A percentile compares a stretch with the other conserved stretches of the same genome.
These are phyloP conservation scores for Chenopodium formosanum DNA, from an alignment of 148 eudicot species.

Conservation along the genomic window DNA sequence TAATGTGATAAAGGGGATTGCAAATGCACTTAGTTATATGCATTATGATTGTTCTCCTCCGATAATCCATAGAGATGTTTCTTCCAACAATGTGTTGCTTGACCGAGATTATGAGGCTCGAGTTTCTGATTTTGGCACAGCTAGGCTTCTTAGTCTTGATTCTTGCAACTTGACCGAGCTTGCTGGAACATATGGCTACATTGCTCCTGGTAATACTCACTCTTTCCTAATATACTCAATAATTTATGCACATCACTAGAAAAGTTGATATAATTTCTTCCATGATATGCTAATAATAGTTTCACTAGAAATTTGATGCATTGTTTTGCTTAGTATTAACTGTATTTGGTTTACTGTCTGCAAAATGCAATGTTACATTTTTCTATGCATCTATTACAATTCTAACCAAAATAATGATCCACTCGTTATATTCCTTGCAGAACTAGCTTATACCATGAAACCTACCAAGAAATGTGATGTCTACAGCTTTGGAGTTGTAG, in stretches of 20 bases:
- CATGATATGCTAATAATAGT: background rate
- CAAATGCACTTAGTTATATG: constrained; percentile 37
- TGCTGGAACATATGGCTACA: constrained; percentile 41
- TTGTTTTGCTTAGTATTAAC: background rate
- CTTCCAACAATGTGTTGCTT: constrained; percentile 39
- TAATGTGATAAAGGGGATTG: constrained; percentile 34
- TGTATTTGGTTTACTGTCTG: too few species aligned
- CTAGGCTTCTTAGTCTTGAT: constrained; percentile 30
- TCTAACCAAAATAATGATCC: too few species aligned
- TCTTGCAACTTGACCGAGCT: constrained; percentile 33
- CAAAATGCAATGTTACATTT: too few species aligned
- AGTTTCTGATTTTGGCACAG: constrained; percentile 47
- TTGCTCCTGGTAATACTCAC: constrained; percentile 39
- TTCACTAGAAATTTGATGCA: background rate
- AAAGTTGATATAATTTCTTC: background rate
- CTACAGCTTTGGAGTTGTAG: constrained; percentile 51
- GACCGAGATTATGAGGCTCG: constrained; percentile 34
- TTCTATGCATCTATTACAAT: too few species aligned
- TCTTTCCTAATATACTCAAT: background rate
- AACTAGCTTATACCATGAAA: constrained; percentile 49
- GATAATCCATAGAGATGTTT: constrained; percentile 39
- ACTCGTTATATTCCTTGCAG: constrained; percentile 26
- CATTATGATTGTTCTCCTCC: constrained; percentile 44
- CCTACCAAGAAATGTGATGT: constrained; percentile 53
- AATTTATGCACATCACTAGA: background rate